Conservation (phyloP, 2,329 filamentous ascomycete species). For the Botryotinia globosa region DNA sequence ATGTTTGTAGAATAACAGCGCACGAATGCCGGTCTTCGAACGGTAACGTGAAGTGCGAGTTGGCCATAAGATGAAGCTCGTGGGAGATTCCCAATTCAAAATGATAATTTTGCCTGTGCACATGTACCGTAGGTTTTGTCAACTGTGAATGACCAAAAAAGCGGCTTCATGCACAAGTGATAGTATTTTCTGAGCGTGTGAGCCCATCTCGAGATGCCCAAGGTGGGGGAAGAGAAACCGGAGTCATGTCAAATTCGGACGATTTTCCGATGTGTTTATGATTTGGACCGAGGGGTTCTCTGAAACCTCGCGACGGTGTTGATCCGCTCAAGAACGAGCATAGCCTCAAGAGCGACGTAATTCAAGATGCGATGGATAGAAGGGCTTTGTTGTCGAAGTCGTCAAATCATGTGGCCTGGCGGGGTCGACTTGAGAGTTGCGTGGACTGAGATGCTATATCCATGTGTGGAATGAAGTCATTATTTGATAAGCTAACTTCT, state of each 20-base stretch:
- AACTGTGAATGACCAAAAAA: neutral
- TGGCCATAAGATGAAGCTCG: conserved; percentile 2
- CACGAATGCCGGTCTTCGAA: neutral
- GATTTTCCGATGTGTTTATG: neutral
- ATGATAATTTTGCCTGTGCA: neutral
- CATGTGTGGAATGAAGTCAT: conserved; percentile 11
- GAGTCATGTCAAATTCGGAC: neutral
- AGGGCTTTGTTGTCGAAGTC: neutral
- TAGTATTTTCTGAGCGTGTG: neutral
- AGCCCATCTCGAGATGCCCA: conserved; percentile 2
- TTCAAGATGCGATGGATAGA: neutral
- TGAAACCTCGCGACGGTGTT: neutral
- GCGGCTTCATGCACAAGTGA: neutral
- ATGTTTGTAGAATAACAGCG: neutral
- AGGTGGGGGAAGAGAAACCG: neutral
- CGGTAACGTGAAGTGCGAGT: neutral
- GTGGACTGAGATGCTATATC: neutral
- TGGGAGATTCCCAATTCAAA: neutral
- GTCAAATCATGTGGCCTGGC: neutral
- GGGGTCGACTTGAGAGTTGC: neutral
- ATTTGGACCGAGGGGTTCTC: neutral
- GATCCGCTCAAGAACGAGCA: neutral
- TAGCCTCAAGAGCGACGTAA: neutral
- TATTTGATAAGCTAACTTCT: neutral
- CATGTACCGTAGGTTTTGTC: neutral